Evolutionary conservation across 768 basidiomycete genomes (phyloP).

Genomic region (Suillus variegatus): DNA sequence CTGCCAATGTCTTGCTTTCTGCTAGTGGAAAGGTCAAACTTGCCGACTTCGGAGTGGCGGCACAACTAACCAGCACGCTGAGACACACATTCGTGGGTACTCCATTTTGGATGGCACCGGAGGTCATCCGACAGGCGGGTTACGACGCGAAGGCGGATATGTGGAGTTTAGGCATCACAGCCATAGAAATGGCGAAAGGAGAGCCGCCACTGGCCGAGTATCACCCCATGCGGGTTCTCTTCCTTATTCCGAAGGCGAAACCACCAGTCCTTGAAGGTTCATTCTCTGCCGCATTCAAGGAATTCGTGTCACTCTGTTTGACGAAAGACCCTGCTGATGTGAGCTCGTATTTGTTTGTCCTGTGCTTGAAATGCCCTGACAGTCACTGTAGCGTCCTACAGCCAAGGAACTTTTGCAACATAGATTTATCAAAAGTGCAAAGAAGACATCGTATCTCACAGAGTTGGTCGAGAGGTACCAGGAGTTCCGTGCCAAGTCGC

Average conservation of each 20-base stretch:
- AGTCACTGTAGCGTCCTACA: conserved; percentile 70
- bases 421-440: conserved; percentile 84
- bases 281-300: conserved; percentile 87
- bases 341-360: conserved; percentile 25
- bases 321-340: conserved; percentile 89
- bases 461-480: conserved; percentile 90
- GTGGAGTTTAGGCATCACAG: conserved; percentile 98
- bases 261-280: conserved; percentile 87
- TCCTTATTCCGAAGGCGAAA: conserved; percentile 96
- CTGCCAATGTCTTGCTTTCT: conserved; percentile 91
- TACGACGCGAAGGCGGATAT: conserved; percentile 97
- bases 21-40: conserved; percentile 94
- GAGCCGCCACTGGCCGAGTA: conserved; percentile 97
- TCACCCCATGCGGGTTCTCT: conserved; percentile 98
- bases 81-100: conserved; percentile 98
- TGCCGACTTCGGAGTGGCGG: conserved; percentile 98
- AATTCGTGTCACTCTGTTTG: conserved; percentile 87
- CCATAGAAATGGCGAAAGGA: conserved; percentile 97
- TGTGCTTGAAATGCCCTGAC: conserved; percentile 11
- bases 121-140: conserved; percentile 95
- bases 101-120: conserved; percentile 98
- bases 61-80: conserved; percentile 90
- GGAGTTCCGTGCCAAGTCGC: conserved; percentile 66
- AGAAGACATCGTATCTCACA: conserved; percentile 78
- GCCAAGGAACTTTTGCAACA: conserved; percentile 94